Conservation (phyloP, 192 early-diverging fungal species). For the Podila minutissima region DNA sequence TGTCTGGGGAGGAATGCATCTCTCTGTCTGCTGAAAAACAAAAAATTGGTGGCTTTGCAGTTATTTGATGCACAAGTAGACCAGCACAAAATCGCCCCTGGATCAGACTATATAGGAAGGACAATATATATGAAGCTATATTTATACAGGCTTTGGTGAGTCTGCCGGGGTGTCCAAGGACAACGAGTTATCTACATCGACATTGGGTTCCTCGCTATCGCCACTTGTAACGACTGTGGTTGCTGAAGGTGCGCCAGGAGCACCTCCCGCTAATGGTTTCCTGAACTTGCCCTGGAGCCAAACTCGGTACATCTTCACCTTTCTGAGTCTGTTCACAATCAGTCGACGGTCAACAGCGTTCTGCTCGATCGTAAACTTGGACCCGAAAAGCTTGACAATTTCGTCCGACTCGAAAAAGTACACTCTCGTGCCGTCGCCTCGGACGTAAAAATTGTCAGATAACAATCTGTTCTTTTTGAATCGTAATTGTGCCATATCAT, state of each 20-base stretch:
- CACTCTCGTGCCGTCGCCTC: constrained; percentile 96
- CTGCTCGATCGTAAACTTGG: constrained; percentile 80
- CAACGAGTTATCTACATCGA: constrained; percentile 16
- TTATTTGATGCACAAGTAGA: constrained; percentile 22
- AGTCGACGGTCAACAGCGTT: constrained; percentile 93
- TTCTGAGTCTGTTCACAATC: constrained; percentile 89
- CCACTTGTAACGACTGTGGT: constrained; percentile 22
- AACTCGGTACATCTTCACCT: constrained; percentile 97
- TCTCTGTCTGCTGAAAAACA: constrained; percentile 10
- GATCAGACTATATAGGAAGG: too few relatives aligned
- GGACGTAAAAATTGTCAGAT: constrained; percentile 95
- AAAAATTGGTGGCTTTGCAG: constrained; percentile 13
- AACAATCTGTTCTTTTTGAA: constrained; percentile 94
- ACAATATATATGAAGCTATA: too few relatives aligned
- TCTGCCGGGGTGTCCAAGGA: constrained; percentile 19
- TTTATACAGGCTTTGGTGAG: not conserved
- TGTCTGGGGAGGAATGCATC: constrained; percentile 1
- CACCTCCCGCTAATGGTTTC: constrained; percentile 57
- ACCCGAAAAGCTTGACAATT: constrained; percentile 60
- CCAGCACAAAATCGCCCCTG: not conserved
- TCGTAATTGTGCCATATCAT: constrained; percentile 96
- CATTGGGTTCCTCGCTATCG: not conserved
- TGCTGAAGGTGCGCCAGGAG: constrained; percentile 14
- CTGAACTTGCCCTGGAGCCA: constrained; percentile 99
- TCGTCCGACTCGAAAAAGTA: constrained; percentile 90